A percentile compares a stretch with the other conserved stretches of the same genome.
phyloP scores from a whole-genome alignment of 345 rosid genomes.

The Eucalyptus cloeziana region DNA sequence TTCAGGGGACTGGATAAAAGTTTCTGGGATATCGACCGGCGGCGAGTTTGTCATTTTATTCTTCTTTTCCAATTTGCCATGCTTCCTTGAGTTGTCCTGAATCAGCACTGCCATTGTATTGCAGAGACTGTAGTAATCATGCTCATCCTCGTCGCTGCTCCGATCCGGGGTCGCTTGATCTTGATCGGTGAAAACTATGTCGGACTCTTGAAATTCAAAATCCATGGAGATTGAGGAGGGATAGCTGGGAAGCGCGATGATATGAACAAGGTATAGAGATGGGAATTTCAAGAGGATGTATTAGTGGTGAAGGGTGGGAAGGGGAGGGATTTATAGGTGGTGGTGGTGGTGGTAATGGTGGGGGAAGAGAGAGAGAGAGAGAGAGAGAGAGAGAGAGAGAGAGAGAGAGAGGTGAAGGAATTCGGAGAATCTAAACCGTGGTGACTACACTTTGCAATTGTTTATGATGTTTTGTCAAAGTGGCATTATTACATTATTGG shows the following conservation, averaged over 20 bases:
- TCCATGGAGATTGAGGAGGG: not conserved
- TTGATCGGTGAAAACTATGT: not conserved
- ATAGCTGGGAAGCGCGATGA: not conserved
- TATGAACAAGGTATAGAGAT: not conserved
- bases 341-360: not conserved
- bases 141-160: not conserved
- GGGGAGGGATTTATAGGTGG: not conserved
- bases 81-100: not conserved
- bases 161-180: not conserved
- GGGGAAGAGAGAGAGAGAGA: not conserved
- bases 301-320: not conserved
- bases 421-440: not conserved
- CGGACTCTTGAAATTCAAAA: constrained; percentile 6
- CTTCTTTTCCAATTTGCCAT: not conserved
- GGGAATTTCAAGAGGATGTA: not conserved
- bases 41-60: not conserved
- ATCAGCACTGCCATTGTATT: accelerated
- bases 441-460: not conserved
- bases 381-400: not conserved
- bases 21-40: constrained; percentile 20
- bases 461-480: not conserved
- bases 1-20: not conserved
- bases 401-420: not conserved
- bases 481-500: not conserved
- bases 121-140: not conserved